phyloP scores from a whole-genome alignment of 768 basidiomycete species.

The Rhodocollybia butyracea region DNA sequence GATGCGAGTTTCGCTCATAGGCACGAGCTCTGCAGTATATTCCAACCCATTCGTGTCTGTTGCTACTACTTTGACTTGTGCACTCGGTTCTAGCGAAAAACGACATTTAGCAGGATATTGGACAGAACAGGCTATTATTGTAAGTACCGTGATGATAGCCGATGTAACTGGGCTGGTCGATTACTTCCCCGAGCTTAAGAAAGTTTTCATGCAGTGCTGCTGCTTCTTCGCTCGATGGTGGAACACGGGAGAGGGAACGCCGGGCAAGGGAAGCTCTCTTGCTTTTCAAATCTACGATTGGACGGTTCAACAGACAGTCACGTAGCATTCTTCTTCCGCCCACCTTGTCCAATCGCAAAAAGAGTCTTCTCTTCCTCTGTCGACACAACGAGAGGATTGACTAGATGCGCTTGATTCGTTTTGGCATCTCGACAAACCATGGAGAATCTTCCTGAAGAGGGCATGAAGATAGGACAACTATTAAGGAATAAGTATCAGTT shows the following conservation, averaged over 20 bases:
- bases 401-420: conserved; percentile 59
- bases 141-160: not conserved
- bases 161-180: conserved; percentile 23
- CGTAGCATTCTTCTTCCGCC: not conserved
- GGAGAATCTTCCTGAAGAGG: conserved; percentile 70
- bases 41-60: not conserved
- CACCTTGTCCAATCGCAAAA: conserved; percentile 66
- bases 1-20: conserved; percentile 71
- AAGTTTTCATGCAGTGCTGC: conserved; percentile 66
- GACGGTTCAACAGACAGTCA: not conserved
- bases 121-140: not conserved
- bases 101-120: not conserved
- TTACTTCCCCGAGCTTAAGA: conserved; percentile 44
- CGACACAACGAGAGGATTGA: conserved; percentile 59
- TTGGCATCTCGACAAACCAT: conserved; percentile 81
- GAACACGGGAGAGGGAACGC: conserved; percentile 65
- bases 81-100: not conserved
- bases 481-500: conserved; percentile 1
- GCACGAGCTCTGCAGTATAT: conserved; percentile 47
- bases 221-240: conserved; percentile 70
- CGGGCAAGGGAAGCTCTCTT: conserved; percentile 51
- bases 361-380: conserved; percentile 63
- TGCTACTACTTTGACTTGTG: not conserved
- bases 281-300: conserved; percentile 51
- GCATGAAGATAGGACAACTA: not conserved